Conservation (phyloP, 176 grass and related monocot genomes). For the Thinopyrum elongatum region DNA sequence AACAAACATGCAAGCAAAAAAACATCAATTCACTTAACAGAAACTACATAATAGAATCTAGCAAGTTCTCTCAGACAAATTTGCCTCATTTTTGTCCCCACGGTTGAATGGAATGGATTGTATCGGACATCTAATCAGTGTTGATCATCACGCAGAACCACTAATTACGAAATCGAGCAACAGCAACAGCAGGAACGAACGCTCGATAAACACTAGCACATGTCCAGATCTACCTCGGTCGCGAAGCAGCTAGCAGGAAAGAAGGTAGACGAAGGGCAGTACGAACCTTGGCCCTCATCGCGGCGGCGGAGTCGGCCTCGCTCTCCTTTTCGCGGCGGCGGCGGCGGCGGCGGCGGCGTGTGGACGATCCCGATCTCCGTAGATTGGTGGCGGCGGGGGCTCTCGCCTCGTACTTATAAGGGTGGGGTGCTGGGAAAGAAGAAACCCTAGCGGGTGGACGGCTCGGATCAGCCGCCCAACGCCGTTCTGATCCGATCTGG, state of each 20-base stretch:
- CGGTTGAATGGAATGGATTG: conserved; percentile 26
- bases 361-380: not conserved
- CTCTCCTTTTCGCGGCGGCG: not conserved
- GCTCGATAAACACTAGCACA: not conserved
- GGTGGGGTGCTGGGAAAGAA: not conserved
- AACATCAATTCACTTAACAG: not conserved
- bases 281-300: conserved; percentile 61
- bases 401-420: conserved; percentile 22
- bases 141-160: conserved; percentile 30
- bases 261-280: fast-evolving
- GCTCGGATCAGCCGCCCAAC: conserved; percentile 11
- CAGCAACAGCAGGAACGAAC: fast-evolving
- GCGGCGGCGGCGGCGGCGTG: not conserved
- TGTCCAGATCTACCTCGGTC: not conserved
- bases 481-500: not conserved
- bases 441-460: conserved; percentile 43
- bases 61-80: conserved; percentile 10
- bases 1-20: not conserved
- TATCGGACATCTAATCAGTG: conserved; percentile 32
- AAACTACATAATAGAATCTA: not conserved
- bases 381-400: not conserved
- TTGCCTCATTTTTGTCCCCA: conserved; percentile 23
- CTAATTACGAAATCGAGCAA: not conserved
- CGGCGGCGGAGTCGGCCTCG: not conserved
- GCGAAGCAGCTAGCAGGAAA: not conserved